Percentiles rank a stretch among this genome's conserved stretches.
These are phyloP conservation scores for Ogataea degrootiae DNA, from an alignment of 805 yeast genomes.

Conservation along the genomic window DNA sequence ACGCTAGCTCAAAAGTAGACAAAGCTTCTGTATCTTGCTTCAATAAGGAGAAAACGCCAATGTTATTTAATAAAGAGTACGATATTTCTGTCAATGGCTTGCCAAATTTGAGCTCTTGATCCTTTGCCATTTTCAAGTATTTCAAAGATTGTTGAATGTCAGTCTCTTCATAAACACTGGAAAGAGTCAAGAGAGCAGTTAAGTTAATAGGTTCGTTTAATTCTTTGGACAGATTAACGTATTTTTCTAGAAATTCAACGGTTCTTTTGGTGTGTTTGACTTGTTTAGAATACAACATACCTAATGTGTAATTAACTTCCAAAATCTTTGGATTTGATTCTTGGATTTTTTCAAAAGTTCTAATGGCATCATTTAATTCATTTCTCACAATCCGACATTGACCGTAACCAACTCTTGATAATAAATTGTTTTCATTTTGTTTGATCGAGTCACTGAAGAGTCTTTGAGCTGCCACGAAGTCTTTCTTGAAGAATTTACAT, in stretches of 20 bases:
- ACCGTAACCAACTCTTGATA: conserved; percentile 79
- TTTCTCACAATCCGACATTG: conserved; percentile 76
- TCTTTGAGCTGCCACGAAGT: conserved; percentile 66
- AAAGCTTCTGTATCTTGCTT: conserved; percentile 46
- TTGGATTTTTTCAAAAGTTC: conserved; percentile 74
- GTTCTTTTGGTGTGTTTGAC: conserved; percentile 42
- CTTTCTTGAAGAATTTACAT: conserved; percentile 54
- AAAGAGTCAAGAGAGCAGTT: conserved; percentile 63
- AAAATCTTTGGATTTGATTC: conserved; percentile 61
- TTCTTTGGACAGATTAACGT: conserved; percentile 57
- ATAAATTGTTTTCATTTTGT: conserved; percentile 56
- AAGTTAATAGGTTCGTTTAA: conserved; percentile 53
- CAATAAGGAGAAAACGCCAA: conserved; percentile 77
- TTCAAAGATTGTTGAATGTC: conserved; percentile 65
- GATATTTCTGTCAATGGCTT: conserved; percentile 43
- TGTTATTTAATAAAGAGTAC: conserved; percentile 66
- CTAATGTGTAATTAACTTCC: conserved; percentile 73
- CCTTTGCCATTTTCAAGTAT: conserved; percentile 43
- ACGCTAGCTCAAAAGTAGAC: conserved; percentile 39
- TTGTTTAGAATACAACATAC: conserved; percentile 61
- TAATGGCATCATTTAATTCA: conserved; percentile 74
- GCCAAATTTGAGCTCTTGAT: conserved; percentile 38
- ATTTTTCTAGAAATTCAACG: conserved; percentile 61
- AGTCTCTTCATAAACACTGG: conserved; percentile 63
- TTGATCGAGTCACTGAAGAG: conserved; percentile 69